Conservation (phyloP, 345 rosid genomes). For the Fremontodendron californicum region DNA sequence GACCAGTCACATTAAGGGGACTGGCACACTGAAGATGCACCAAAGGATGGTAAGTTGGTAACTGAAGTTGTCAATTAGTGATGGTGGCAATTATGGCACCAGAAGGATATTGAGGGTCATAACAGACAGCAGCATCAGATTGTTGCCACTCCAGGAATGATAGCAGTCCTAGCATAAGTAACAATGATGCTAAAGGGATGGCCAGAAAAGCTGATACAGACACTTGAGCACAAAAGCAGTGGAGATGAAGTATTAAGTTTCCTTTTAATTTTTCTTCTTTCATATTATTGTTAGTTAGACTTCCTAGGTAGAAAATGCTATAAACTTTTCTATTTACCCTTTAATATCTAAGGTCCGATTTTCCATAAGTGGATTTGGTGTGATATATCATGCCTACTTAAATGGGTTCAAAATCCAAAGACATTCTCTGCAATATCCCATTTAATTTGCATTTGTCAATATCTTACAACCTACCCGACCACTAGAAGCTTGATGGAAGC, state of each 20-base stretch:
- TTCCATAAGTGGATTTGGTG: not conserved
- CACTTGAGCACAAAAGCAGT: not conserved
- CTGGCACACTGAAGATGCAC: not conserved
- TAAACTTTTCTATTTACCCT: not conserved
- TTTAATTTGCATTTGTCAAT: not conserved
- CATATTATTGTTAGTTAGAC: not conserved
- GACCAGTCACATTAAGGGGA: not conserved
- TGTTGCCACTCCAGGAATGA: not conserved
- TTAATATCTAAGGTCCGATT: not conserved
- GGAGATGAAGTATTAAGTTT: not conserved
- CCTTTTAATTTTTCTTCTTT: not conserved
- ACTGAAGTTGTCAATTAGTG: not conserved
- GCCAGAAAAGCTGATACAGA: not conserved
- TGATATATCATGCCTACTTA: not conserved
- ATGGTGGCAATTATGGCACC: not conserved
- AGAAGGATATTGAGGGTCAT: not conserved
- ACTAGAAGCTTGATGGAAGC: slow-evolving; percentile 52
- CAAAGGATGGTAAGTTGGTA: not conserved
- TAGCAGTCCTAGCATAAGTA: not conserved
- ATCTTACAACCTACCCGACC: slow-evolving; percentile 57
- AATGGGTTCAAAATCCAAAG: not conserved
- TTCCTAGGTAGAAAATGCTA: not conserved
- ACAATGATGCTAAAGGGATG: not conserved
- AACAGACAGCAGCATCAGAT: not conserved
- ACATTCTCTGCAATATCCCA: not conserved